Evolutionary conservation across 805 yeast species (phyloP).

Genomic region (Starmera quercuum): DNA sequence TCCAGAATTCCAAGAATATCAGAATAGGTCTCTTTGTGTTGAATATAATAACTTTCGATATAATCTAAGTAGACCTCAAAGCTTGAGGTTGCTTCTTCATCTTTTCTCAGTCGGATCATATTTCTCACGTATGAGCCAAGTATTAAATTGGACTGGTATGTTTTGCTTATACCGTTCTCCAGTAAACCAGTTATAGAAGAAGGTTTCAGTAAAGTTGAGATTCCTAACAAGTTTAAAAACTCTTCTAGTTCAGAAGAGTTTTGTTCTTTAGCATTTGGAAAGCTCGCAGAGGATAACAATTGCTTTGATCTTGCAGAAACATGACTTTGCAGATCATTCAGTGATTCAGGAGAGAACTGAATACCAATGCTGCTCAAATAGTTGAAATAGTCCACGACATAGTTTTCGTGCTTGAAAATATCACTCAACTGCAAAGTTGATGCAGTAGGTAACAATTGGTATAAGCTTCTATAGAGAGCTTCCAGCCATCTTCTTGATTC

Average conservation of each 20-base stretch:
- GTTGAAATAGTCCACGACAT: slow-evolving; percentile 9
- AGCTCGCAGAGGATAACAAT: slow-evolving; percentile 21
- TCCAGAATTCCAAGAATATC: slow-evolving; percentile 28
- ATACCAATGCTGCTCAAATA: no score
- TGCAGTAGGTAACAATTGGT: not conserved
- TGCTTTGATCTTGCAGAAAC: slow-evolving; percentile 6
- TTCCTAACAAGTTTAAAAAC: slow-evolving; percentile 22
- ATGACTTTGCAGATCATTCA: slow-evolving; percentile 6
- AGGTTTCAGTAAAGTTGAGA: slow-evolving; percentile 10
- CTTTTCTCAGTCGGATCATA: slow-evolving; percentile 13
- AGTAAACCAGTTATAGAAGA: slow-evolving; percentile 10
- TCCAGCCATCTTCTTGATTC: slow-evolving; percentile 15
- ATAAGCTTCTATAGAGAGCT: slow-evolving; percentile 6
- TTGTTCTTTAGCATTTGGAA: slow-evolving; percentile 37
- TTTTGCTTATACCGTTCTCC: slow-evolving; percentile 30
- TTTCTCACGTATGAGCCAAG: slow-evolving; percentile 28
- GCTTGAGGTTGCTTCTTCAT: slow-evolving; percentile 20
- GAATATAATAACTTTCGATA: slow-evolving; percentile 26
- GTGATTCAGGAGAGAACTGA: not conserved
- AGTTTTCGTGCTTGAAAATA: slow-evolving; percentile 9
- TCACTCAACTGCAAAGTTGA: slow-evolving; percentile 2
- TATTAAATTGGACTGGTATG: slow-evolving; percentile 36
- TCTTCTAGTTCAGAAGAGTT: slow-evolving; percentile 23
- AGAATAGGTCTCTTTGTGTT: slow-evolving; percentile 24
- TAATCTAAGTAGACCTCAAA: slow-evolving; percentile 37